Evolutionary conservation across 306 rosid genomes (phyloP).

Genomic region (Inga leiocalycina): DNA sequence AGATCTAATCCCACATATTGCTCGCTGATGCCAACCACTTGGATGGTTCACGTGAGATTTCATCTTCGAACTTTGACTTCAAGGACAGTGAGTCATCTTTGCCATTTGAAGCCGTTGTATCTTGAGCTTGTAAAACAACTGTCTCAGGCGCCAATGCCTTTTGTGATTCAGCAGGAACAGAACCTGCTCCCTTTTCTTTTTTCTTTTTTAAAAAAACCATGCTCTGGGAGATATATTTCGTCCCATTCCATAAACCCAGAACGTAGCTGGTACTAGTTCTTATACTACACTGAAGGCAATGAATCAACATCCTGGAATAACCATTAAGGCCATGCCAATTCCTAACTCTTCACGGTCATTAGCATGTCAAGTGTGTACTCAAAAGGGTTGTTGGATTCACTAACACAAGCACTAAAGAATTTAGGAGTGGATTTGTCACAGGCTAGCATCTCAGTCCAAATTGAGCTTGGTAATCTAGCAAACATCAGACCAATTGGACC

Average conservation of each 20-base stretch:
- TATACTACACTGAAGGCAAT: too few relatives aligned
- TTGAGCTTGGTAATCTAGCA: constrained; percentile 79
- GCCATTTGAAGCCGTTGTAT: constrained; percentile 38
- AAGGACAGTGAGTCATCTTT: constrained; percentile 42
- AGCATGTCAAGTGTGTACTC: constrained; percentile 91
- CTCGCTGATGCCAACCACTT: constrained; percentile 45
- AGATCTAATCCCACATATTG: constrained; percentile 23
- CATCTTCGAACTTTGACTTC: constrained; percentile 40
- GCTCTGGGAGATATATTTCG: too few relatives aligned
- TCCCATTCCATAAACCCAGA: too few relatives aligned
- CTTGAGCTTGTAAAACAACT: constrained; percentile 6
- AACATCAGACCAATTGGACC: constrained; percentile 44
- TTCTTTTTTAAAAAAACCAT: too few relatives aligned
- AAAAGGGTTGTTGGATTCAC: constrained; percentile 82
- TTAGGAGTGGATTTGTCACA: constrained; percentile 94
- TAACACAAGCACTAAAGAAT: constrained; percentile 83
- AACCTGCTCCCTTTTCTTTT: too few relatives aligned
- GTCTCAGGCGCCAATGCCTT: too few relatives aligned
- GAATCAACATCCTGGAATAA: too few relatives aligned
- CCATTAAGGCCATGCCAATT: too few relatives aligned
- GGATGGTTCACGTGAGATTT: constrained; percentile 43
- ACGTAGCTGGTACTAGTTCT: too few relatives aligned
- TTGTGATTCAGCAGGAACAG: too few relatives aligned
- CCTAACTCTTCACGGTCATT: constrained; percentile 37
- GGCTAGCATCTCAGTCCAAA: constrained; percentile 92